Evolutionary conservation across 495 filamentous ascomycete genomes (phyloP), one percentile per base, ranked within the genome.

Genomic region (Haplographium delicatum): DNA sequence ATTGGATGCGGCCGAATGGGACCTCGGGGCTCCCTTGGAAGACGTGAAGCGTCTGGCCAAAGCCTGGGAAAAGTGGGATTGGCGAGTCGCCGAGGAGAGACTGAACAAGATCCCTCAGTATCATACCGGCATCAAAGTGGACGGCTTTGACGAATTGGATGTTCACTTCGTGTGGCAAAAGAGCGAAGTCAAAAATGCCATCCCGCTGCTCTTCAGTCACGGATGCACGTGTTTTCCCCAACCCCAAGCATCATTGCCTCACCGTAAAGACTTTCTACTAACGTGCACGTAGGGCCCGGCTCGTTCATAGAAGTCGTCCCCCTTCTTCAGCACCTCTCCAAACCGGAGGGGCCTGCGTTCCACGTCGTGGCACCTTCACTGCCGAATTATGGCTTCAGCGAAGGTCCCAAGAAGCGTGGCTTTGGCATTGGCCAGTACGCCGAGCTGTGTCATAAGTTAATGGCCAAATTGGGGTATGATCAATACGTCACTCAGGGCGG

Each of bases 401-500:
- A 23, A 26, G 50, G 47, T 9, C 64, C 68, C 16, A 63, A 58
- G 35, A 65, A 66, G 30, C 68, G 68, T 13, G 81, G 81, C 0
- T 89, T 88, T 50, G 74, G 66, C 2, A 54, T 79, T 15, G 65
- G 65, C 22, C 76, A 86, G 46, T 82, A 86, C 54, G 85, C 81
- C 3, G 76, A 80, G 56, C 67, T 68, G 1, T 68, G 74, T 53
- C 72, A 88, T 57, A 78, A 78, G 34, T 73, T 89, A 2, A 88
- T 89, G 85, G 55, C 74, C 11, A 65, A 72, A 34, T 70, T 88
- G 8, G 83, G 83, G 0, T 88, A 89, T 63, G 49, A 66, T n/a
- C 60, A 79, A 57, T 88, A 89, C 54, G 76, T 76, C 4, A 81
- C 79, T 0, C 84, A 86, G 65, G 83, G 79, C 37, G 83, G 86